phyloP scores from a whole-genome alignment of 108 stramenopile genomes.

The Pseudonitzschia multiseries region DNA sequence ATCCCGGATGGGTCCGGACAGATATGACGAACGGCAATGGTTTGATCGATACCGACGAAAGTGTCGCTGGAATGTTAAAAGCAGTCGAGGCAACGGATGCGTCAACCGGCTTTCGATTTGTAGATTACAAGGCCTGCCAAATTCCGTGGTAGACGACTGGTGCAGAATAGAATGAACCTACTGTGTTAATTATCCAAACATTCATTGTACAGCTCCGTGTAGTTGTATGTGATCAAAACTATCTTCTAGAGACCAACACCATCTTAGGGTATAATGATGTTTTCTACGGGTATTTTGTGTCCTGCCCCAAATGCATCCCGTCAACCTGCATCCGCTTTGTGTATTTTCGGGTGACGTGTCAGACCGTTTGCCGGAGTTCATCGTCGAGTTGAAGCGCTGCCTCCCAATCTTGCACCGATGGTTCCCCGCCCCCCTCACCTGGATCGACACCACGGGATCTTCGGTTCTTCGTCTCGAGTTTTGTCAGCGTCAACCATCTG shows the following conservation, averaged over 20 bases:
- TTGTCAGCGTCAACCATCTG: conserved; percentile 58
- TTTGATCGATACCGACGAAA: conserved; percentile 22
- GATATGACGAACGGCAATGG: conserved; percentile 28
- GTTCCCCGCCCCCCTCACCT: not conserved
- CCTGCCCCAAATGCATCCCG: not conserved
- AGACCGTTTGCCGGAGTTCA: conserved; percentile 15
- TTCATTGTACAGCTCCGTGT: too few relatives aligned
- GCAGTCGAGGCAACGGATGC: conserved; percentile 26
- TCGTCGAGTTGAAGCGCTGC: conserved; percentile 43
- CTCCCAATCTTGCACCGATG: conserved; percentile 40
- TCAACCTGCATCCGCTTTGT: not conserved
- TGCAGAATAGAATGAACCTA: too few relatives aligned
- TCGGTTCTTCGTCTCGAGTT: conserved; percentile 43
- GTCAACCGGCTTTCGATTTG: conserved; percentile 18
- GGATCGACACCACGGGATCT: not conserved
- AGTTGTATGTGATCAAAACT: too few relatives aligned
- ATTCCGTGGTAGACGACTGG: conserved; percentile 22
- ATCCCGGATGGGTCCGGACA: conserved; percentile 25
- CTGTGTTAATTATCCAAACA: too few relatives aligned
- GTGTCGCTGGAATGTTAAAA: conserved; percentile 20
- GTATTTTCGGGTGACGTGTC: not conserved
- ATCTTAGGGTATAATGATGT: too few relatives aligned
- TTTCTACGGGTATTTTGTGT: not conserved
- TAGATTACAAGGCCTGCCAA: conserved; percentile 27
- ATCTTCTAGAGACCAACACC: too few relatives aligned